Conservation (phyloP, 345 rosid genomes). For the Murraya koenigii region DNA sequence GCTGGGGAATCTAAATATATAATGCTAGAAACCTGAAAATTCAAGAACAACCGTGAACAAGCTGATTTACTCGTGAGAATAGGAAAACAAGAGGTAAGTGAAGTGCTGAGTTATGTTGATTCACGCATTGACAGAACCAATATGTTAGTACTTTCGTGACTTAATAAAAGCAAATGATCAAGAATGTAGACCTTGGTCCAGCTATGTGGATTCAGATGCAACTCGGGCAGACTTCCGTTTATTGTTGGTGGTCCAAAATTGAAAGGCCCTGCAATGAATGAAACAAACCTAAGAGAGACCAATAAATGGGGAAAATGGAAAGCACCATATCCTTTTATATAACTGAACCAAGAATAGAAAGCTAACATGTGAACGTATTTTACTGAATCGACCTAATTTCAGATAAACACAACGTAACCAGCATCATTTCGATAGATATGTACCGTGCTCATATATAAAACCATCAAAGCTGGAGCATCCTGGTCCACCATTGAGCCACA, state of each 20-base stretch:
- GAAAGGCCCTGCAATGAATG: slow-evolving; percentile 70
- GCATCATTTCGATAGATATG: background rate
- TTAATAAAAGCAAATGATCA: background rate
- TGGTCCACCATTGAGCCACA: slow-evolving; percentile 98
- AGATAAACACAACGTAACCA: background rate
- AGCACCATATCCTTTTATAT: background rate
- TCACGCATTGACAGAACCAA: background rate
- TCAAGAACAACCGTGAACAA: background rate
- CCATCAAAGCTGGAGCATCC: slow-evolving; percentile 98
- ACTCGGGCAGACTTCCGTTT: slow-evolving; percentile 31
- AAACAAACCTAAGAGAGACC: background rate
- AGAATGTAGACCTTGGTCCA: slow-evolving; percentile 82
- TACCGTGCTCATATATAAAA: slow-evolving; percentile 85
- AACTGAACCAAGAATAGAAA: background rate
- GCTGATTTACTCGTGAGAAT: background rate
- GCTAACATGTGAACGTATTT: background rate
- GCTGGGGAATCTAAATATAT: slow-evolving; percentile 87
- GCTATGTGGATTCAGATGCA: slow-evolving; percentile 75
- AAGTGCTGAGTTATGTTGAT: background rate
- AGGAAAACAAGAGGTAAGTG: background rate
- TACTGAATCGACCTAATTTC: background rate
- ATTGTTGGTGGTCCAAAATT: slow-evolving; percentile 52
- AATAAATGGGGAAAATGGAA: background rate
- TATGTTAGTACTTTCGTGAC: background rate
- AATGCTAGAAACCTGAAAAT: slow-evolving; percentile 66